Percentiles rank a stretch among this genome's conserved stretches.
phyloP scores from a whole-genome alignment of 23 red algal genomes.

The Gracilaria gracilis region DNA sequence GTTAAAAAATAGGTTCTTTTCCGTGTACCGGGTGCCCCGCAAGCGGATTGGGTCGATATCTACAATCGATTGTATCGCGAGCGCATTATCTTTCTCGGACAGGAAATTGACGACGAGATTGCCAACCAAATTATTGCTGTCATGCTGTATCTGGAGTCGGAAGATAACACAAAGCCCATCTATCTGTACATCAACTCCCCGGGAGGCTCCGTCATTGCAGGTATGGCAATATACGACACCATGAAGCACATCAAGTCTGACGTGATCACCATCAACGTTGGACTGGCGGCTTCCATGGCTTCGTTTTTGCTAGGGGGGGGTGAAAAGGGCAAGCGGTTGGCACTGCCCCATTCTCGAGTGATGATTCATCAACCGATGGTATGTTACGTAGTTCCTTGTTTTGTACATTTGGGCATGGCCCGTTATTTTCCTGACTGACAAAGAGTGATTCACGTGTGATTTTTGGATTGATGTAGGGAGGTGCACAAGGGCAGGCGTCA shows the following conservation, averaged over 20 bases:
- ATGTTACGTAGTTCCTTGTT: slow-evolving; percentile 57
- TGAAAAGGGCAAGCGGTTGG: slow-evolving; percentile 89
- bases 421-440: background rate
- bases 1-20: slow-evolving; percentile 77
- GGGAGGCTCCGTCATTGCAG: slow-evolving; percentile 94
- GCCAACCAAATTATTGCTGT: slow-evolving; percentile 99
- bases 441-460: background rate
- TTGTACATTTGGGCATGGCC: background rate
- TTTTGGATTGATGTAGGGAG: slow-evolving; percentile 60
- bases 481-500: slow-evolving; percentile 96
- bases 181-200: slow-evolving; percentile 99
- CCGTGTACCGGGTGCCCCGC: slow-evolving; percentile 94
- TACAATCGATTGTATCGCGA: slow-evolving; percentile 99
- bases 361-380: slow-evolving; percentile 99
- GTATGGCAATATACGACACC: slow-evolving; percentile 98
- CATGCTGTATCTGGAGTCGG: slow-evolving; percentile 97
- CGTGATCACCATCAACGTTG: slow-evolving; percentile 98
- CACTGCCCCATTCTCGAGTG: slow-evolving; percentile 93
- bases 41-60: slow-evolving; percentile 99
- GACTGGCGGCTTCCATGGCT: slow-evolving; percentile 97
- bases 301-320: slow-evolving; percentile 93
- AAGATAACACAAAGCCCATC: slow-evolving; percentile 99
- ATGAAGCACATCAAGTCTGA: slow-evolving; percentile 99
- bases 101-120: slow-evolving; percentile 99
- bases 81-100: slow-evolving; percentile 98